Evolutionary conservation across 495 filamentous ascomycete species (phyloP).

Genomic region (Aspergillus carlsbadensis): DNA sequence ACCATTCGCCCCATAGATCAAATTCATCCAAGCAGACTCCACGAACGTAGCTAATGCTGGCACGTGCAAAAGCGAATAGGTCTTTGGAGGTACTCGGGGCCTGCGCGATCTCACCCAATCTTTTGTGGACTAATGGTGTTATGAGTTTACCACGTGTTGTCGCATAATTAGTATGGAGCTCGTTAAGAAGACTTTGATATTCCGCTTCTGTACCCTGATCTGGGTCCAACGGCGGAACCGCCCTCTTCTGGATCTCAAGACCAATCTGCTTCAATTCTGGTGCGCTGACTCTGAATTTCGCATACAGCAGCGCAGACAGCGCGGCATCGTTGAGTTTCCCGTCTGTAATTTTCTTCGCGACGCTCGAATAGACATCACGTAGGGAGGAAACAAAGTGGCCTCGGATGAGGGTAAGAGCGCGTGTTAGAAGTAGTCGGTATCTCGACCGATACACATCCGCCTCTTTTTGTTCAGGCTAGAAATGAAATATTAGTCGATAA

Average conservation of each 20-base stretch:
- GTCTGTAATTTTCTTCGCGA: slow-evolving; percentile 67
- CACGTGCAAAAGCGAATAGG: slow-evolving; percentile 66
- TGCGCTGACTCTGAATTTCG: slow-evolving; percentile 71
- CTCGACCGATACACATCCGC: slow-evolving; percentile 74
- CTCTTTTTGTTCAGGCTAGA: slow-evolving; percentile 77
- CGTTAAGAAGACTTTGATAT: slow-evolving; percentile 64
- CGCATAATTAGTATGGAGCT: slow-evolving; percentile 65
- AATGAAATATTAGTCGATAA: slow-evolving; percentile 13
- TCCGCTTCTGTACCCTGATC: slow-evolving; percentile 64
- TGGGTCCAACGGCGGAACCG: slow-evolving; percentile 57
- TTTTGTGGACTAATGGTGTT: slow-evolving; percentile 57
- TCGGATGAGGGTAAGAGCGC: slow-evolving; percentile 76
- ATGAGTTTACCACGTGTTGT: slow-evolving; percentile 58
- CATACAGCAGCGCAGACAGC: slow-evolving; percentile 72
- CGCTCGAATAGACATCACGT: slow-evolving; percentile 67
- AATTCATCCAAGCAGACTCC: slow-evolving; percentile 73
- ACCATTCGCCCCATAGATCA: slow-evolving; percentile 75
- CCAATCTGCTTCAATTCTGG: slow-evolving; percentile 65
- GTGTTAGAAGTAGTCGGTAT: slow-evolving; percentile 68
- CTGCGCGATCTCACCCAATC: slow-evolving; percentile 63
- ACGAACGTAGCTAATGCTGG: slow-evolving; percentile 67
- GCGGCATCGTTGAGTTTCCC: slow-evolving; percentile 74
- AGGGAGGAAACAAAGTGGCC: slow-evolving; percentile 78
- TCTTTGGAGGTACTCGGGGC: slow-evolving; percentile 67
- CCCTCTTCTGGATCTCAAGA: slow-evolving; percentile 67